Conservation (phyloP, 768 basidiomycete genomes). For the Termitomyces heimii region DNA sequence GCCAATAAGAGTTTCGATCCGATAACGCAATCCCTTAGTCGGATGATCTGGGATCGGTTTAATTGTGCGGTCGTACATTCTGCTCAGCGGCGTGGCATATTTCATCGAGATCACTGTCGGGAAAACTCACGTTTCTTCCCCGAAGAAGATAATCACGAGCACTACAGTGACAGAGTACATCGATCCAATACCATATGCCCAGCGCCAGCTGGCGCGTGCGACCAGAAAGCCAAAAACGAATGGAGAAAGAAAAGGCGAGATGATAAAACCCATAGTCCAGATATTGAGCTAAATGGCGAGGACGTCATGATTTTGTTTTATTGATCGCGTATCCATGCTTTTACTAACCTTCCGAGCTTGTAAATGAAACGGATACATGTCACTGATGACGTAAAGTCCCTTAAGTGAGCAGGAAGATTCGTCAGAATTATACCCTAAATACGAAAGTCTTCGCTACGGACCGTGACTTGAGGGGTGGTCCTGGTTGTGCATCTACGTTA, state of each 20-base stretch:
- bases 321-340: slow-evolving; percentile 16
- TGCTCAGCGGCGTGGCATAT: slow-evolving; percentile 6
- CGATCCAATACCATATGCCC: slow-evolving; percentile 64
- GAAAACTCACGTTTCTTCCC: slow-evolving; percentile 53
- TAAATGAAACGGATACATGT: slow-evolving; percentile 63
- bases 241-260: slow-evolving; percentile 58
- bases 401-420: slow-evolving; percentile 12
- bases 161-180: slow-evolving; percentile 46
- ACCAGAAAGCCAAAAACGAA: slow-evolving; percentile 66
- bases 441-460: slow-evolving; percentile 21
- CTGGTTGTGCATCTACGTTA: slow-evolving; percentile 1
- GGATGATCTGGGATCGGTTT: slow-evolving; percentile 33
- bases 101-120: too few species aligned
- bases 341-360: slow-evolving; percentile 54
- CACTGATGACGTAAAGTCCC: slow-evolving; percentile 58
- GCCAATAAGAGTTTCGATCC: slow-evolving; percentile 47
- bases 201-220: slow-evolving; percentile 51
- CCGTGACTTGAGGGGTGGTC: slow-evolving; percentile 48
- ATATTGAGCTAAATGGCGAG: slow-evolving; percentile 33
- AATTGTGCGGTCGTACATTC: slow-evolving; percentile 47
- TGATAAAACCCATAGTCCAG: slow-evolving; percentile 56
- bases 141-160: slow-evolving; percentile 32
- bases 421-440: background rate
- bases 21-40: slow-evolving; percentile 32
- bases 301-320: background rate